Evolutionary conservation across 176 grass and related monocot species (phyloP), one percentile per base, ranked within the genome.

Genomic region (Carex cristatella): DNA sequence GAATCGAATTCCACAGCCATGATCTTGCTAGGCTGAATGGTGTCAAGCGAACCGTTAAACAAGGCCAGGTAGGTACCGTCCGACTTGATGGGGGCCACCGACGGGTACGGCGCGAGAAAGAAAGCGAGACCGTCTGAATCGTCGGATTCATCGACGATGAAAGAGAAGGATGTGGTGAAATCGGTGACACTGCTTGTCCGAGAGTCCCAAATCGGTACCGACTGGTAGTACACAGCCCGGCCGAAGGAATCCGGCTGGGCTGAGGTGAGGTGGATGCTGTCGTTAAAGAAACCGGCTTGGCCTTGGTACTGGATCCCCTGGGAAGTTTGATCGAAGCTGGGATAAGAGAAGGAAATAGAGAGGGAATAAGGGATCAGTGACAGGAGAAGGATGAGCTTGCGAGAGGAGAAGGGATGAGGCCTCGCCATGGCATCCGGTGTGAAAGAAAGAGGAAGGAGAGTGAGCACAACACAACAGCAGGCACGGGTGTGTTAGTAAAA

Each of bases 111-210:
- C 0, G 83, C 65, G 65, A 85, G 83, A 51, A 85, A 85, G 48
- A 85, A 85, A 58, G 83, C 83, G 16, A 85, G 69, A 30, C 83
- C 83, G 31, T 85, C 68, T 3, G 44, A 23, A 13, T 28, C 69
- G 31, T 85, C 54, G 68, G 63, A 85, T 58, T n/a, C 83, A 61
- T 70, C 83, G 30, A 85, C 65, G 7, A 85, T 61, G 54, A 85
- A 85, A 27, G 83, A 75, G 68, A 85, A 85, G 3, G 30, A 61
- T 8, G 83, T 85, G 68, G 40, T 85, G 83, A 85, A 85, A 75
- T 85, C 83, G 48, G 83, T 62, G 68, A 72, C 83, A 5, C 61
- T 37, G 19, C 28, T 72, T 19, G 65, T 58, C n/a, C 12, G 30
- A 14, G 83, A 85, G 2, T 85, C 65, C 83, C 83, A 85, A 48